phyloP scores from a whole-genome alignment of 345 rosid genomes.

The Arabis alpina region DNA sequence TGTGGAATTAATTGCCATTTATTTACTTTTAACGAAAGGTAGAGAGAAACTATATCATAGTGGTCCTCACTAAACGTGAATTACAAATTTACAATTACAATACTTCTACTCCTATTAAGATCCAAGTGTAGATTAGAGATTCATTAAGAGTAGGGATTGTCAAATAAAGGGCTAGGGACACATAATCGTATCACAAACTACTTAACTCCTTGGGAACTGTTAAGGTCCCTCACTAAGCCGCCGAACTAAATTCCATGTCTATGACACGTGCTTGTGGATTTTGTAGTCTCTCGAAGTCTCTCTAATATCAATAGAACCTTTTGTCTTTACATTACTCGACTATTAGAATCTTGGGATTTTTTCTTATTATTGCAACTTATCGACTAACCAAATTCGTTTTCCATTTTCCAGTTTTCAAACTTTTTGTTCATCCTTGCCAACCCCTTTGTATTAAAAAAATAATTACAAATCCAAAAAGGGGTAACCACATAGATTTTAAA shows the following conservation, averaged over 20 bases:
- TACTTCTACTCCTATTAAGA: no score
- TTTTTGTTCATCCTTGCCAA: neutral
- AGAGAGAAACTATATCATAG: neutral
- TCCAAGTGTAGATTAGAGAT: neutral
- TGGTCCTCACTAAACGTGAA: slow-evolving; percentile 23
- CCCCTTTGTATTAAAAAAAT: neutral
- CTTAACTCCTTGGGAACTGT: slow-evolving; percentile 37
- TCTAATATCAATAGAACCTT: neutral
- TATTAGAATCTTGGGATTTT: neutral
- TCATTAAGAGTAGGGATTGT: neutral
- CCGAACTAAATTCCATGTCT: slow-evolving; percentile 15
- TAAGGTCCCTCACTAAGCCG: slow-evolving; percentile 33
- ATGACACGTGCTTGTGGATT: slow-evolving; percentile 29
- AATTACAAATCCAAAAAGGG: neutral
- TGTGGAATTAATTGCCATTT: slow-evolving; percentile 17
- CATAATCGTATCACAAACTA: slow-evolving; percentile 10
- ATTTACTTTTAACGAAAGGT: neutral
- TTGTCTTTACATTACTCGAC: neutral
- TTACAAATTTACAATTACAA: no score
- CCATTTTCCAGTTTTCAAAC: neutral
- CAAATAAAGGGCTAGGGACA: slow-evolving; percentile 1
- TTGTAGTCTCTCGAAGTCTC: neutral
- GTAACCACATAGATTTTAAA: neutral
- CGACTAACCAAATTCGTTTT: slow-evolving; percentile 3
- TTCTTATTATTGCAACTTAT: slow-evolving; percentile 10